A percentile compares a stretch with the other conserved stretches of the same genome.
These are phyloP conservation scores for Penicillium desertorum DNA, from an alignment of 495 filamentous ascomycete genomes.

Conservation along the genomic window DNA sequence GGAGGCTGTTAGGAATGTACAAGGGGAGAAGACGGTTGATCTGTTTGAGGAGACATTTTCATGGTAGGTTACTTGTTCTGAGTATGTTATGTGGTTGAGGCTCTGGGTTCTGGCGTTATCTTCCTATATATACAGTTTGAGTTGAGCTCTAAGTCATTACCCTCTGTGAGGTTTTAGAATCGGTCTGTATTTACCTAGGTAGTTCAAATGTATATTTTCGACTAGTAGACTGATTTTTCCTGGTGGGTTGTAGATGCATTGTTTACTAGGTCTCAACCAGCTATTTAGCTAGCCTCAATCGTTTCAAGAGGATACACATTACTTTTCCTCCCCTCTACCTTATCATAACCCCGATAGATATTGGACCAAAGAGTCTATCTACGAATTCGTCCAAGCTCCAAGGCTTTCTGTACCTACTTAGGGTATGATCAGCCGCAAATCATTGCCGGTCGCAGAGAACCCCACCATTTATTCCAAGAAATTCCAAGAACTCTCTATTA, in stretches of 20 bases:
- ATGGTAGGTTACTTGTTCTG: conserved; percentile 35
- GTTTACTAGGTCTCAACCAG: not conserved
- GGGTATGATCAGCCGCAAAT: too few relatives aligned
- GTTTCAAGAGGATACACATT: too few relatives aligned
- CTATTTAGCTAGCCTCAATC: not conserved
- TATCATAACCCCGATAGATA: too few relatives aligned
- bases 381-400: too few relatives aligned
- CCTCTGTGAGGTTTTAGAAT: not conserved
- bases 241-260: not conserved
- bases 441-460: too few relatives aligned
- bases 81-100: not conserved
- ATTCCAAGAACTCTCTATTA: not conserved
- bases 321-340: too few relatives aligned
- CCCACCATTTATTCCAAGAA: too few relatives aligned
- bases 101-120: not conserved
- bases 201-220: not conserved
- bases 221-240: too few relatives aligned
- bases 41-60: conserved; percentile 47
- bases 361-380: too few relatives aligned
- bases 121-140: not conserved
- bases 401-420: too few relatives aligned
- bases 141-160: not conserved
- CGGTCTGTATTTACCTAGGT: not conserved
- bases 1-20: conserved; percentile 36
- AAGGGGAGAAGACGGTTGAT: conserved; percentile 39